Evolutionary conservation across 208 protist genomes (phyloP).

Genomic region (Ichthyophonus hoferi): DNA sequence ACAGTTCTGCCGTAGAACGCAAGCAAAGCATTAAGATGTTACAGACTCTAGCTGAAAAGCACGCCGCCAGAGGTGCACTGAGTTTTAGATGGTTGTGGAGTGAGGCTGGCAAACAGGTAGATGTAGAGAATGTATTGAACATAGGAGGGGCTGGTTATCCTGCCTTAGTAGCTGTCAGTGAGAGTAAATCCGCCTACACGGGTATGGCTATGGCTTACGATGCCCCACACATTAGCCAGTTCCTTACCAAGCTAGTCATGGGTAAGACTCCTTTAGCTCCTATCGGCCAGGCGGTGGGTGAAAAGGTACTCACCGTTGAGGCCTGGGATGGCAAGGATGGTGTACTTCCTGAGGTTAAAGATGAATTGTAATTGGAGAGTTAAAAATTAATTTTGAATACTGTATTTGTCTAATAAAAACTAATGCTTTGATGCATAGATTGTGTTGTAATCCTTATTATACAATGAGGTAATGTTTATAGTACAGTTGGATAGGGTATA

Average conservation of each 20-base stretch:
- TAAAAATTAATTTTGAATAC: too few species aligned
- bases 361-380: neutral
- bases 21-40: constrained; percentile 37
- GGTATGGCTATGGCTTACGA: neutral
- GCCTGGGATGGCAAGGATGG: constrained; percentile 47
- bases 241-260: constrained; percentile 25
- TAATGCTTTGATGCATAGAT: too few species aligned
- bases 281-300: neutral
- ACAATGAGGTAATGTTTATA: too few species aligned
- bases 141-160: constrained; percentile 43
- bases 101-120: constrained; percentile 16
- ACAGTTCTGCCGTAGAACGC: constrained; percentile 29
- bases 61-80: neutral
- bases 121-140: constrained; percentile 25
- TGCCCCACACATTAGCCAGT: constrained; percentile 12
- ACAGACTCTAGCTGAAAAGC: constrained; percentile 16
- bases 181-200: constrained; percentile 29
- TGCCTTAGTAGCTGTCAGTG: constrained; percentile 35
- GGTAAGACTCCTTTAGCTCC: constrained; percentile 12
- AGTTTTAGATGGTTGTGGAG: constrained; percentile 32
- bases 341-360: neutral
- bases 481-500: too few species aligned
- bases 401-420: too few species aligned
- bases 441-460: too few species aligned
- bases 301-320: neutral